Base-by-base conservation (phyloP, 2,329 filamentous ascomycete species). In the Fusarium graminum region DNA sequence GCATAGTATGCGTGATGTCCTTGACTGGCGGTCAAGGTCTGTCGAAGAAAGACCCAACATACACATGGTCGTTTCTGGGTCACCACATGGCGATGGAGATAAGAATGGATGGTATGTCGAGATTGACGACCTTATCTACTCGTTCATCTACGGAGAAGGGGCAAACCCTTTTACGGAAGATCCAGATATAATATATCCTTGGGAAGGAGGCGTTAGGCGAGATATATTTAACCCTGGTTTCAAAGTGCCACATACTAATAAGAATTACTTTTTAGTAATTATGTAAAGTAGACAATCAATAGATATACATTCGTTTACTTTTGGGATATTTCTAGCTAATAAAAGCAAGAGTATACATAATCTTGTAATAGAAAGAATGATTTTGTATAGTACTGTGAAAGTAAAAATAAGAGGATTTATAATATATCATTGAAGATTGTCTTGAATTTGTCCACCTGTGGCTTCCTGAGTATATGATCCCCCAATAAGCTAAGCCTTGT, bases 41-140 rank as follows among this genome's bases (percentile, higher is more conserved):
- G 4, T 6, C 4, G 19, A 3, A 5, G 11, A 58, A 3, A 51
- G 53, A 11, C 56, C 56, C 0, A 13, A 4, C 3, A 12, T 59
- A 1, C 29, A 38, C 4, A 28, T 58, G 12, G 6, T 47, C 9
- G 42, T 17, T 44, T 16, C 32, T 28, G 19, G 4, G 16, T 4
- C n/a, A 13, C 3, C 16, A 22, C 1, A 0, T 7, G 3, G 2
- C 2, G 7, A 7, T 4, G 9, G 6, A 3, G 29, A 34, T 28
- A 14, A 2, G 19, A 16, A 28, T 0, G 11, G 19, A 10, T 29
- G 5, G 11, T 42, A 41, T 25, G 8, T 26, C 4, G 16, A 57
- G 6, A 4, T 49, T 8, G 17, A 49, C 7, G 25, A 42, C 9
- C 2, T n/a, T 4, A 17, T 42, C 5, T 22, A 16, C 14, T 42